Conservation (phyloP, 768 basidiomycete genomes). For the Tricholoma bakamatsutake region DNA sequence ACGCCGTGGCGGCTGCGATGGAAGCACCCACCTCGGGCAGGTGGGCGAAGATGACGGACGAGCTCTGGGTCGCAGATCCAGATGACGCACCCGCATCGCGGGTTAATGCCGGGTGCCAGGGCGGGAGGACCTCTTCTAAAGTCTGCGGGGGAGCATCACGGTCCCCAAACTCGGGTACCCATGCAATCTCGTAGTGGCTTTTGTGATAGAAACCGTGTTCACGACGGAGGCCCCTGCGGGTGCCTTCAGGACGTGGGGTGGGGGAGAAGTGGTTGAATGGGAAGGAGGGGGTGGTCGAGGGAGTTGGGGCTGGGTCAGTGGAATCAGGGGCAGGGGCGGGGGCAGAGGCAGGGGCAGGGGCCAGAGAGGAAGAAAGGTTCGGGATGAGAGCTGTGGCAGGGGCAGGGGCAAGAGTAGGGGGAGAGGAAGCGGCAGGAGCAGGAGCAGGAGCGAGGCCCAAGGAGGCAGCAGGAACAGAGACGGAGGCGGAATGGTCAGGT, state of each 20-base stretch:
- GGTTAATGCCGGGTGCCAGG: neutral
- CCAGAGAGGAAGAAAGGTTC: too few species aligned
- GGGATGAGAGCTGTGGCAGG: neutral
- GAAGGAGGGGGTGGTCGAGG: neutral
- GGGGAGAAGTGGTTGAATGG: slow-evolving; percentile 10
- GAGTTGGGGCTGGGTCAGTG: neutral
- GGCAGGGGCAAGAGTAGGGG: neutral
- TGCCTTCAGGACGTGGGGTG: slow-evolving; percentile 1
- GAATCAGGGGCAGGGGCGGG: neutral
- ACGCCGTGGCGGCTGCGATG: neutral
- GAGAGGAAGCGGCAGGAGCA: too few species aligned
- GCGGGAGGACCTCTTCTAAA: slow-evolving; percentile 4
- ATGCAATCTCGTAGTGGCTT: slow-evolving; percentile 11
- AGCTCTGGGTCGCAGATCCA: neutral
- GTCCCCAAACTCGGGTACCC: slow-evolving; percentile 11
- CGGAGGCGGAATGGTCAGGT: too few species aligned
- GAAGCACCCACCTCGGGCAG: neutral
- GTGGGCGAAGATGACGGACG: neutral
- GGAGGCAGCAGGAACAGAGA: too few species aligned
- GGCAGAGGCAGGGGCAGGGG: neutral
- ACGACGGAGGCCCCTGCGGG: slow-evolving; percentile 8
- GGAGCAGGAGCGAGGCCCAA: too few species aligned
- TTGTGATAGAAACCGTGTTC: slow-evolving; percentile 9
- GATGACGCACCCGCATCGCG: neutral
- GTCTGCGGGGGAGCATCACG: slow-evolving; percentile 6